Conservation (phyloP, 371 early-diverging fungal species). For the Encephalitozoon romaleae region DNA sequence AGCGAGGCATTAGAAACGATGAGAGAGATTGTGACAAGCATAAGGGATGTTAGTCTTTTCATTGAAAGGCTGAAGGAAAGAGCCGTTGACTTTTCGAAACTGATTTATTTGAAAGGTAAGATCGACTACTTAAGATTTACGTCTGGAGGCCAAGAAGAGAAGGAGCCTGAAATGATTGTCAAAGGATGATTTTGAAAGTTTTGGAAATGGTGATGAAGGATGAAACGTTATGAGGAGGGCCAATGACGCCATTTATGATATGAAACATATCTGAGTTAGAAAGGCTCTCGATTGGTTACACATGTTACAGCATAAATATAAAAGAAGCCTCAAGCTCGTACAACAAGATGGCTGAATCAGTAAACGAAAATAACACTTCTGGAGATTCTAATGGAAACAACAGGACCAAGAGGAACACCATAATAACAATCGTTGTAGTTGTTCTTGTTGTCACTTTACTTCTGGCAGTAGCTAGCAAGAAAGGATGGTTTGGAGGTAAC, state of each 20-base stretch:
- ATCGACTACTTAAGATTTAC: slow-evolving; percentile 41
- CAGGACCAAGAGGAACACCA: not conserved
- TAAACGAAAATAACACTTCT: not conserved
- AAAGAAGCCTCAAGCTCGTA: not conserved
- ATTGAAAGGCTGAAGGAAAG: slow-evolving; percentile 15
- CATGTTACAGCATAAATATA: slow-evolving; percentile 3
- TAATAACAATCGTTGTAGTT: not conserved
- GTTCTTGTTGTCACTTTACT: not conserved
- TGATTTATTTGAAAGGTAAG: slow-evolving; percentile 49
- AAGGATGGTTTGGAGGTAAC: not conserved
- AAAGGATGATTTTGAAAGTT: not conserved
- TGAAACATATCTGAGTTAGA: not conserved
- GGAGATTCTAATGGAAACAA: not conserved
- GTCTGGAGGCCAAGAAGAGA: not conserved
- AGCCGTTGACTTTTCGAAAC: slow-evolving; percentile 35
- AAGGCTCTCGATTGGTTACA: not conserved
- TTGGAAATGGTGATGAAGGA: not conserved
- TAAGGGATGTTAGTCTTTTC: slow-evolving; percentile 6
- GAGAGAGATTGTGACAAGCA: slow-evolving; percentile 14
- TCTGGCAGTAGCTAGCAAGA: not conserved
- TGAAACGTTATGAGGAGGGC: not conserved
- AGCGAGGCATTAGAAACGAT: slow-evolving; percentile 24
- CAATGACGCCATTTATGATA: not conserved
- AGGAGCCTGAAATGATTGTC: not conserved
- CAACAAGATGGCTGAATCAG: not conserved